Conservation (phyloP, 2,329 filamentous ascomycete genomes). For the Orbilia blumenaviensis region DNA sequence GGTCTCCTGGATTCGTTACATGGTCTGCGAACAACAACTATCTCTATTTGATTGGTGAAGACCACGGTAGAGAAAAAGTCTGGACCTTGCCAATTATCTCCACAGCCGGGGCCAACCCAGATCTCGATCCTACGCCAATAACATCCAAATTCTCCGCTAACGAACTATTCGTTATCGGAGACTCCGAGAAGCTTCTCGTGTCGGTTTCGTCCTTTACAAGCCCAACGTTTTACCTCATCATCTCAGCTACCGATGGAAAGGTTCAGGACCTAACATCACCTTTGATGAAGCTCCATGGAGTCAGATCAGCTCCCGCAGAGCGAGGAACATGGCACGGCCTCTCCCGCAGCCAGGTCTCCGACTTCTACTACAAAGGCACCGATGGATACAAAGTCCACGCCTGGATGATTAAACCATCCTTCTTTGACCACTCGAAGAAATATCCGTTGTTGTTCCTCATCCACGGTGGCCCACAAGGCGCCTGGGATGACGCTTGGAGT, state of each 20-base stretch:
- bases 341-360: constrained; percentile 69
- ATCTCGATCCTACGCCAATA: constrained; percentile 12
- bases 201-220: constrained; percentile 76
- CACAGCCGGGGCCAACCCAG: constrained; percentile 60
- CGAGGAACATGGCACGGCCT: constrained; percentile 64
- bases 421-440: constrained; percentile 74
- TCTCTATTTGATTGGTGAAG: constrained; percentile 78
- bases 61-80: constrained; percentile 70
- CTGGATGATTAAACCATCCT: constrained; percentile 72
- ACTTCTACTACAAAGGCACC: constrained; percentile 75
- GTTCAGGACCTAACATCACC: constrained; percentile 61
- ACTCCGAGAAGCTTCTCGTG: constrained; percentile 68
- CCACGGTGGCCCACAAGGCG: constrained; percentile 82
- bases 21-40: constrained; percentile 68
- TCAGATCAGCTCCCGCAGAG: constrained; percentile 9
- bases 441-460: constrained; percentile 83
- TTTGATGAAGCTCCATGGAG: constrained; percentile 16
- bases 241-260: constrained; percentile 62
- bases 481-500: constrained; percentile 79
- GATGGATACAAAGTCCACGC: constrained; percentile 74
- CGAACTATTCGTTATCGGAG: constrained; percentile 55
- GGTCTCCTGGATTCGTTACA: constrained; percentile 65
- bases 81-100: constrained; percentile 71
- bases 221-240: constrained; percentile 73
- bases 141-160: constrained; percentile 30